Conservation (phyloP, 2,329 filamentous ascomycete species). For the Fusarium multiceps region DNA sequence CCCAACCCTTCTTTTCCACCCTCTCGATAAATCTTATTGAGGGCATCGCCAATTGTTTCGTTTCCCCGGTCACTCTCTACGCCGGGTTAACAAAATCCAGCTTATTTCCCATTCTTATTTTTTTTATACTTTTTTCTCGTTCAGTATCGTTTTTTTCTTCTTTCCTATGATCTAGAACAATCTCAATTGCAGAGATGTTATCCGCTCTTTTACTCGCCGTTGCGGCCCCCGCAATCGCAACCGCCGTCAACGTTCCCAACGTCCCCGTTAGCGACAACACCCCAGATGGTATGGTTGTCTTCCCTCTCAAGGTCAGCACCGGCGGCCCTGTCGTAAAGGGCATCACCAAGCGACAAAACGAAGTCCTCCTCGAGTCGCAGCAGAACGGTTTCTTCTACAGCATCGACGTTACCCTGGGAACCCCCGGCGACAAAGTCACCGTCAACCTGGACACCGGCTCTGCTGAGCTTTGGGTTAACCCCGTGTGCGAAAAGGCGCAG, state of each 20-base stretch:
- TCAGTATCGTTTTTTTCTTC: not conserved
- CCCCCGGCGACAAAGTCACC: slow-evolving; percentile 52
- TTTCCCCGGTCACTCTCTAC: slow-evolving; percentile 45
- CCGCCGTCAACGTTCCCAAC: slow-evolving; percentile 24
- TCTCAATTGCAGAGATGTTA: slow-evolving; percentile 43
- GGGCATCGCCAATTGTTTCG: slow-evolving; percentile 3
- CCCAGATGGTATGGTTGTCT: slow-evolving; percentile 45
- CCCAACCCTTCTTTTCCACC: not conserved
- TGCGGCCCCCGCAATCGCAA: slow-evolving; percentile 45
- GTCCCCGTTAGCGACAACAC: slow-evolving; percentile 20
- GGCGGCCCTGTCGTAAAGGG: slow-evolving; percentile 47
- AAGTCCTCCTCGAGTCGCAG: slow-evolving; percentile 41
- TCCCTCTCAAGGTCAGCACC: slow-evolving; percentile 45
- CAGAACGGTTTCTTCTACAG: slow-evolving; percentile 53
- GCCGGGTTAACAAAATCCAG: slow-evolving; percentile 34
- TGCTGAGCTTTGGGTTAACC: slow-evolving; percentile 57
- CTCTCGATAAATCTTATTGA: not conserved
- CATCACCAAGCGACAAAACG: slow-evolving; percentile 47
- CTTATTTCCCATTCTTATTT: not conserved
- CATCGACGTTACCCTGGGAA: slow-evolving; percentile 54
- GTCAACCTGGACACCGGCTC: slow-evolving; percentile 58
- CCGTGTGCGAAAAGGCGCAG: slow-evolving; percentile 50
- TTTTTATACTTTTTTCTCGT: not conserved
- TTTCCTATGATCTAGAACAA: not conserved
- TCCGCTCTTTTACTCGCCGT: slow-evolving; percentile 48